Evolutionary conservation across 768 basidiomycete genomes (phyloP), one percentile per base, ranked within the genome.

Genomic region (Termitomyces sp.): DNA sequence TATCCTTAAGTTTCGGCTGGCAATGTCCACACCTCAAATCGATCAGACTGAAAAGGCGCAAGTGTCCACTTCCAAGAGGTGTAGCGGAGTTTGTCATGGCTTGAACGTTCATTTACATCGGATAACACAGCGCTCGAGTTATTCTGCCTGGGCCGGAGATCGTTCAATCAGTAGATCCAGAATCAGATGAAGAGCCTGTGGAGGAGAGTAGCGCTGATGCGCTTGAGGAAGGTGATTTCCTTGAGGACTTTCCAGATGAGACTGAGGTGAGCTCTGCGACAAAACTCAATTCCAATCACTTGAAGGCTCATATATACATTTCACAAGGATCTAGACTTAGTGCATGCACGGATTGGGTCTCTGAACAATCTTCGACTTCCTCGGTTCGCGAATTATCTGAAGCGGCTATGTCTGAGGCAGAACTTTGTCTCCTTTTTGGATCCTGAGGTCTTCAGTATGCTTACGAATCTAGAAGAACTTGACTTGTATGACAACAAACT

Each of bases 401-500:
- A 81, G 72, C 84, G 78, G 50, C 76, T 97, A 10, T 95, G 91
- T 74, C 79, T 98, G 26, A 82, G 95, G 40, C 94, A 96, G 74
- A 98, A 97, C 71, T 81, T 82, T 58, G 83, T 98, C 62, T 79
- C 86, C 1, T 73, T 75, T 30, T 79, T 97, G 48, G 85, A 95
- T 63, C 83, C 89, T 4, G 81, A 82, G 16, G 83, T 87, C 10
- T 93, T 96, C 66, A 75, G 77, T 33, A 74, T 79, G 35, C 72
- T 98, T 57, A 79, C 69, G 13, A 78, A 83, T 48, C 74, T 99
- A 38, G 91, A 94, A 68, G 97, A 98, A 63, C 72, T 98, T 59
- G 97, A 99, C 74, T 66, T 98, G 62, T 99, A 98, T 69, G 97
- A 99, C 72, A 99, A 99, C 76, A 88, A 93, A 70, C 71, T 99